Percentiles rank a stretch among this genome's conserved stretches.
Evolutionary conservation across 2,329 filamentous ascomycete species (phyloP).

Genomic region (Aplosporella prunicola): DNA sequence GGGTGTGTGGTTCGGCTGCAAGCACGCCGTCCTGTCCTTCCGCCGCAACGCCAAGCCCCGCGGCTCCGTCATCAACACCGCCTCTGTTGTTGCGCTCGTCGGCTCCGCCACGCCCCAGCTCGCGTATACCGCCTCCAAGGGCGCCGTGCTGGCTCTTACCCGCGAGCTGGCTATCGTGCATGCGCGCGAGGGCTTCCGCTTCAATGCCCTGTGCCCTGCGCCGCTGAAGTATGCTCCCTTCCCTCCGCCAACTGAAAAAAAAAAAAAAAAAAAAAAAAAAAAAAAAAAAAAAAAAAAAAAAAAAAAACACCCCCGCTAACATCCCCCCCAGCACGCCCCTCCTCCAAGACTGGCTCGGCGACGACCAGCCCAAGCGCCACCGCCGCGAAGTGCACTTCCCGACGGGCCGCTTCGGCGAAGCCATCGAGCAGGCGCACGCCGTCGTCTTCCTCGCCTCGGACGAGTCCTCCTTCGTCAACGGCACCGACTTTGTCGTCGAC

Average conservation of each 20-base stretch:
- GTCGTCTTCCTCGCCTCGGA: slow-evolving; percentile 82
- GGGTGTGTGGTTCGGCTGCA: slow-evolving; percentile 94
- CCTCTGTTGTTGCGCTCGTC: slow-evolving; percentile 77
- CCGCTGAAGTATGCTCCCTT: slow-evolving; percentile 59
- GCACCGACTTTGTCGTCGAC: slow-evolving; percentile 87
- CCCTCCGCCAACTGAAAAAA: not conserved
- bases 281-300: not conserved
- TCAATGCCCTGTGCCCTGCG: slow-evolving; percentile 84
- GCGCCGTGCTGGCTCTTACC: slow-evolving; percentile 81
- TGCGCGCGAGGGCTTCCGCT: slow-evolving; percentile 78
- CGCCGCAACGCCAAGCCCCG: slow-evolving; percentile 69
- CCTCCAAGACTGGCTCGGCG: slow-evolving; percentile 86
- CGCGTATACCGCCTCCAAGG: slow-evolving; percentile 90
- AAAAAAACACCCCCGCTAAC: not conserved
- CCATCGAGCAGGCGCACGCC: slow-evolving; percentile 85
- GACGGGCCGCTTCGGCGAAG: slow-evolving; percentile 78
- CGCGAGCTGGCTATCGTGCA: slow-evolving; percentile 87
- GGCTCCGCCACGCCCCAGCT: slow-evolving; percentile 81
- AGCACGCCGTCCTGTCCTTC: slow-evolving; percentile 77
- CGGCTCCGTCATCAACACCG: slow-evolving; percentile 85
- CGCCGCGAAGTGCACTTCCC: slow-evolving; percentile 87
- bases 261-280: not conserved
- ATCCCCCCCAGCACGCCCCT: slow-evolving; percentile 56
- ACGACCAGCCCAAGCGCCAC: slow-evolving; percentile 70
- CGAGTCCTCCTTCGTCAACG: slow-evolving; percentile 83